These are phyloP conservation scores for Boechera stricta DNA, from an alignment of 345 rosid genomes.

Conservation along the genomic window DNA sequence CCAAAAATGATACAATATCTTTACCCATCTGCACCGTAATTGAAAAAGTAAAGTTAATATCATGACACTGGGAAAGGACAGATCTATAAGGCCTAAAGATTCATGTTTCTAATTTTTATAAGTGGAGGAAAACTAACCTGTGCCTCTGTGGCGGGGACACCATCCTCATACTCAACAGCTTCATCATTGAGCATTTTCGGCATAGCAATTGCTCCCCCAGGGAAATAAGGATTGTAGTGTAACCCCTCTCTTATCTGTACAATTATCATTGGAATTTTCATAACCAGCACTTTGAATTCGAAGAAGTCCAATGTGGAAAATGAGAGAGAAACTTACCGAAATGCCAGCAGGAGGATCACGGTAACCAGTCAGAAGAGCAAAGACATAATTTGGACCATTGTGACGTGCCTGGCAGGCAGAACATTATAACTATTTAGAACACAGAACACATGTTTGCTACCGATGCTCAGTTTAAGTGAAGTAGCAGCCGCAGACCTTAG, in stretches of 20 bases:
- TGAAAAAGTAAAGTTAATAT: conserved; percentile 3
- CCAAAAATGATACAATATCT: conserved; percentile 85
- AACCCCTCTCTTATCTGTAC: conserved; percentile 88
- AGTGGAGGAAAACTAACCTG: conserved; percentile 60
- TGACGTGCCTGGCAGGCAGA: conserved; percentile 86
- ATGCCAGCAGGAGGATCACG: conserved; percentile 99
- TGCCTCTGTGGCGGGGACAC: conserved; percentile 95
- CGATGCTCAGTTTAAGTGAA: conserved; percentile 21
- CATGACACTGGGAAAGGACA: conserved; percentile 13
- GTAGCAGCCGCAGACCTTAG: conserved; percentile 66
- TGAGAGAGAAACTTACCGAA: conserved; percentile 51
- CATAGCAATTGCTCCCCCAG: conserved; percentile 99
- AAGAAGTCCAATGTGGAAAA: not conserved
- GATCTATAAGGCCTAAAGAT: not conserved
- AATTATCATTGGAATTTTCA: conserved; percentile 16
- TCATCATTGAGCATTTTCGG: conserved; percentile 98
- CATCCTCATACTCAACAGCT: conserved; percentile 98
- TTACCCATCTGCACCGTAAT: conserved; percentile 86
- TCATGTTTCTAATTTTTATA: not conserved
- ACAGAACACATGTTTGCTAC: conserved; percentile 14
- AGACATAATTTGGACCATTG: conserved; percentile 97
- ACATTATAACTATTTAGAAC: conserved; percentile 3
- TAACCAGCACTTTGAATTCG: not conserved
- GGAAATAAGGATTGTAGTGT: conserved; percentile 97
- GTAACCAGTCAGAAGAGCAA: conserved; percentile 95